Evolutionary conservation across 1,284 basidiomycete genomes (phyloP), one percentile per base, ranked within the genome.

Genomic region (Lignosus rhinocerotis): DNA sequence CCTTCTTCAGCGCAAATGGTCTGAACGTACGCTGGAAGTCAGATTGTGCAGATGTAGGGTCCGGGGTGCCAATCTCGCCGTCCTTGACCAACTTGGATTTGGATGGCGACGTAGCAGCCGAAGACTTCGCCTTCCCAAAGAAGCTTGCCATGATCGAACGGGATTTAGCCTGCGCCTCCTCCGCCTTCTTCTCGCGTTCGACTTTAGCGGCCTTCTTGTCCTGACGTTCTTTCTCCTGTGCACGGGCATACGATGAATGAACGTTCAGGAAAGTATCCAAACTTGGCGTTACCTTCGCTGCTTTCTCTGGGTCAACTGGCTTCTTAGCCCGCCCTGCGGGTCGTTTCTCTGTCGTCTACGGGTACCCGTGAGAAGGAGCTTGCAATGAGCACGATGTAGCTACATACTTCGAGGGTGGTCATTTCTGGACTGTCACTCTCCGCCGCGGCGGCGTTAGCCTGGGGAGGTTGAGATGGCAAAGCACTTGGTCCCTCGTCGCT

Each of bases 11-110:
- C 7, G 84, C 77, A 69, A 93, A 95, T 1, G 91, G 85, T 63
- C 83, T 87, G 77, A 95, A 95, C 0, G 80, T 78, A 64, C 76
- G 83, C 57, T 87, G 80, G 66, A 91, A 95, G 49, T 94, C 90
- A 6, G 82, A 82, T 41, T 77, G 73, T 7, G 67, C 60, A n/a
- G 67, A 68, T 1, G 78, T 79, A 41, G 80, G 71, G 9, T 74
- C 77, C 6, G 78, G 72, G n/a, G 71, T 69, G 31, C 69, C 63
- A 39, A 67, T 63, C 2, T 67, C 65, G 21, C 63, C 58, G 30
- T 75, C 73, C 38, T 74, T 76, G n/a, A 72, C 62, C 3, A 75
- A 67, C n/a, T 66, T 62, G 6, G 62, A 43, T 33, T 63, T 63
- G 16, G 57, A 49, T 1, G 59, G 62, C 1, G 58, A 61, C 8